These are phyloP conservation scores for Pseudopithomyces maydicus DNA, from an alignment of 2,329 filamentous ascomycete species.

Conservation along the genomic window DNA sequence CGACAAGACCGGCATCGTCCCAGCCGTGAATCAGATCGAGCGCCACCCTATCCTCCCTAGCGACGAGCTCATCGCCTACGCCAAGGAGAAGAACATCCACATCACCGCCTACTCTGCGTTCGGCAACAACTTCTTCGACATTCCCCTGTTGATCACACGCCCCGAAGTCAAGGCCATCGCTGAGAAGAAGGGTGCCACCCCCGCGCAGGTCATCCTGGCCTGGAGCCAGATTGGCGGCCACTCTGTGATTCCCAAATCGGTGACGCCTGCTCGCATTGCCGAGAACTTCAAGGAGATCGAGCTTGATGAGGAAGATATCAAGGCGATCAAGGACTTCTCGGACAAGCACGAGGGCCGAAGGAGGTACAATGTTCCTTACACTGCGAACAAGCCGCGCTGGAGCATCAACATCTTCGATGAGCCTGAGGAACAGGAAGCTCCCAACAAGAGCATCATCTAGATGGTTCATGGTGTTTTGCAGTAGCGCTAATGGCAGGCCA, in stretches of 20 bases:
- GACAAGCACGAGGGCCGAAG: constrained; percentile 47
- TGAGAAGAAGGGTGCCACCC: constrained; percentile 65
- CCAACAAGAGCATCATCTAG: constrained; percentile 18
- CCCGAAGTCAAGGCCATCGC: constrained; percentile 72
- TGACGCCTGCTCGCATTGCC: constrained; percentile 30
- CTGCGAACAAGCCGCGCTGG: constrained; percentile 49
- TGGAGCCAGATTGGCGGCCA: constrained; percentile 76
- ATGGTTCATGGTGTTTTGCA: no score
- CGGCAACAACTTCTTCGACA: constrained; percentile 47
- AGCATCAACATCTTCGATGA: constrained; percentile 34
- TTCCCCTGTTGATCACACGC: constrained; percentile 68
- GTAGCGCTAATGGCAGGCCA: neutral
- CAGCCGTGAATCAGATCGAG: constrained; percentile 39
- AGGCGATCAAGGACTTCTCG: constrained; percentile 53
- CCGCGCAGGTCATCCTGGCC: constrained; percentile 80
- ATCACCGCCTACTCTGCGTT: constrained; percentile 51
- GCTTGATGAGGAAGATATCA: constrained; percentile 26
- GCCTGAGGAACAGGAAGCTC: constrained; percentile 36
- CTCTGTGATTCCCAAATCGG: constrained; percentile 37
- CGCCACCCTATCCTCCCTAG: constrained; percentile 36
- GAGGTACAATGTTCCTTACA: constrained; percentile 39
- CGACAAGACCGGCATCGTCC: constrained; percentile 48
- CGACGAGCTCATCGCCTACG: constrained; percentile 34
- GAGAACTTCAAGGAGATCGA: constrained; percentile 39
- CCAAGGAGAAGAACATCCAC: constrained; percentile 39